phyloP scores from a whole-genome alignment of 192 early-diverging fungal genomes.

The Linnemannia schmuckeri region DNA sequence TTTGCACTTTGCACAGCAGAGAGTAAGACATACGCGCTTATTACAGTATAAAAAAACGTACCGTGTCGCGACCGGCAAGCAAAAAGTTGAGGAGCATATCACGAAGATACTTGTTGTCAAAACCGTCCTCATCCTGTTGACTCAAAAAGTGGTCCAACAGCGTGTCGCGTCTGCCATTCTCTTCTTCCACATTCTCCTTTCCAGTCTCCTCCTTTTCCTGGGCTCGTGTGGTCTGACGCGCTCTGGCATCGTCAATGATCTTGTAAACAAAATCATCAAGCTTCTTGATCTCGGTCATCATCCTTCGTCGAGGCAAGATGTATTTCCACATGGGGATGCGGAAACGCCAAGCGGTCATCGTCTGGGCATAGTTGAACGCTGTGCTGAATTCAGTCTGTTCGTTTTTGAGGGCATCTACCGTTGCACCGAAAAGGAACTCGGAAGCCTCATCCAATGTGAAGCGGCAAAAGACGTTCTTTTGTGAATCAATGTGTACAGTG shows the following conservation, averaged over 20 bases:
- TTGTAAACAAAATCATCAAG: constrained; percentile 46
- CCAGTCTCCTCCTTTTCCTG: background rate
- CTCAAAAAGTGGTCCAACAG: constrained; percentile 50
- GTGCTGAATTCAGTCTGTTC: constrained; percentile 28
- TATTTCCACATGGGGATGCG: constrained; percentile 41
- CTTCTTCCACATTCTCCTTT: background rate
- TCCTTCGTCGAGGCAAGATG: constrained; percentile 14
- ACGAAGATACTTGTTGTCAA: constrained; percentile 42
- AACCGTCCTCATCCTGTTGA: constrained; percentile 27
- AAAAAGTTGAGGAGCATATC: constrained; percentile 51
- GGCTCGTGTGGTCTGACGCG: constrained; percentile 10
- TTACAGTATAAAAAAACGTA: constrained; percentile 1
- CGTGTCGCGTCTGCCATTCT: constrained; percentile 10
- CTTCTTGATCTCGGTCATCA: constrained; percentile 19
- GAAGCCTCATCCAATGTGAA: constrained; percentile 51
- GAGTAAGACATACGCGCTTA: background rate
- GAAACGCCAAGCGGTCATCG: constrained; percentile 46
- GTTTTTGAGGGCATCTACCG: constrained; percentile 28
- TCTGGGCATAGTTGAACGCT: constrained; percentile 47
- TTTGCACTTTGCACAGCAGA: background rate
- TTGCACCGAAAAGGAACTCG: constrained; percentile 50
- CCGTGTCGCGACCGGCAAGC: constrained; percentile 50
- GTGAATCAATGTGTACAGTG: background rate
- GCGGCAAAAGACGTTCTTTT: constrained; percentile 34
- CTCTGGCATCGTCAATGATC: constrained; percentile 42